Conservation (phyloP, 768 basidiomycete species). For the Rhodosporidiobolus sp. region DNA sequence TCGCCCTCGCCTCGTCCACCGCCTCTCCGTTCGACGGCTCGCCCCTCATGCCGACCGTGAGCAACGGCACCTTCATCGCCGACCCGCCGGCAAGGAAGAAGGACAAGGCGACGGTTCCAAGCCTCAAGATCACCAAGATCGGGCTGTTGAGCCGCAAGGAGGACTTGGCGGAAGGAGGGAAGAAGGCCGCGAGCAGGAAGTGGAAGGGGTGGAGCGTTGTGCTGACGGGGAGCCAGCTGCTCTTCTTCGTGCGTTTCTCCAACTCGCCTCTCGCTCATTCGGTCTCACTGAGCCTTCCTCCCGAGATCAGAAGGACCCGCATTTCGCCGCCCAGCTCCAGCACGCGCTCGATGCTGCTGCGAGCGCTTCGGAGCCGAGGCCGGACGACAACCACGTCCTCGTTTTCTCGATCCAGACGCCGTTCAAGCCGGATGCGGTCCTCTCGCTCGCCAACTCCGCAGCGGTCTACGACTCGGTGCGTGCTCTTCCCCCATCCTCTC, state of each 20-base stretch:
- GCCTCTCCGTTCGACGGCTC: slow-evolving; percentile 8
- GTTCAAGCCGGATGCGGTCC: slow-evolving; percentile 75
- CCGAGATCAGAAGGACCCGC: slow-evolving; percentile 35
- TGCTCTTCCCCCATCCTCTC: not conserved
- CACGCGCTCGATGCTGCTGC: slow-evolving; percentile 10
- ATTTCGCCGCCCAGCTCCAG: slow-evolving; percentile 22
- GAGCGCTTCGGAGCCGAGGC: not conserved
- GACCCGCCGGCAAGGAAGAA: slow-evolving; percentile 9
- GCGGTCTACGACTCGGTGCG: slow-evolving; percentile 69
- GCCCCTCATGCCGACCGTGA: slow-evolving; percentile 22
- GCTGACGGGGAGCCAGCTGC: slow-evolving; percentile 81
- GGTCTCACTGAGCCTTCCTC: not conserved
- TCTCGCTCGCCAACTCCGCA: slow-evolving; percentile 71
- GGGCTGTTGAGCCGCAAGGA: slow-evolving; percentile 75
- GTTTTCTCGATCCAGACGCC: slow-evolving; percentile 32
- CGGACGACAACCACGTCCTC: slow-evolving; percentile 37
- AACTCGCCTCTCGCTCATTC: not conserved
- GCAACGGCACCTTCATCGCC: slow-evolving; percentile 28
- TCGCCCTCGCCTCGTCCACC: not conserved
- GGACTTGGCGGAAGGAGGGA: slow-evolving; percentile 71
- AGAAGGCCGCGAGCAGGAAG: slow-evolving; percentile 70
- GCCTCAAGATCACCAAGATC: slow-evolving; percentile 71
- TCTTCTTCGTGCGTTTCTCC: slow-evolving; percentile 62
- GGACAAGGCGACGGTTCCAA: slow-evolving; percentile 30
- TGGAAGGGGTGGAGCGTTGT: slow-evolving; percentile 84